These are phyloP conservation scores for Rhodotorula sp. DNA, from an alignment of 1,284 basidiomycete species.

Conservation along the genomic window DNA sequence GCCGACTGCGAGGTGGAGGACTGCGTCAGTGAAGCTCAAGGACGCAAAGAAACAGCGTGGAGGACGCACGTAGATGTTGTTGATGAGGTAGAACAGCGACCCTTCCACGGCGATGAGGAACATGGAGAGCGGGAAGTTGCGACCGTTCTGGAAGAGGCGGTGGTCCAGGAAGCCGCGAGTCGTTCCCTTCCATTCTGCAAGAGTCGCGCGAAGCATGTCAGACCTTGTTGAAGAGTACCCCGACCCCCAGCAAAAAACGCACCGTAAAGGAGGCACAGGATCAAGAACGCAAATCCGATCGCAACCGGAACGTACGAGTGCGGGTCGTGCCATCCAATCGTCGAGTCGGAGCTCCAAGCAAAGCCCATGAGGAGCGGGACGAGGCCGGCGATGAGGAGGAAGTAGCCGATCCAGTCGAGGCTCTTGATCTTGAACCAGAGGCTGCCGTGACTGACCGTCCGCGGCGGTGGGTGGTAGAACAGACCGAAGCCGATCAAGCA, in stretches of 20 bases:
- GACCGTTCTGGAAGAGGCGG: constrained; percentile 21
- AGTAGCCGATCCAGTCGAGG: constrained; percentile 21
- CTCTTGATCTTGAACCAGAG: constrained; percentile 1
- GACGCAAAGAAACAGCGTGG: too few relatives aligned
- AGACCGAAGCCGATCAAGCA: constrained; percentile 11
- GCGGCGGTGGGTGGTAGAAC: constrained; percentile 23
- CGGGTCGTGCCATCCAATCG: constrained; percentile 7
- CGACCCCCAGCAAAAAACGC: background rate
- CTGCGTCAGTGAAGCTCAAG: background rate
- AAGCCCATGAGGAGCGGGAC: constrained; percentile 24
- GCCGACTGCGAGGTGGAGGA: background rate
- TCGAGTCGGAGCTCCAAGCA: constrained; percentile 12
- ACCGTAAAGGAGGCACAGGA: constrained; percentile 14
- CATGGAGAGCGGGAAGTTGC: constrained; percentile 25
- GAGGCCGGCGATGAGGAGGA: constrained; percentile 11
- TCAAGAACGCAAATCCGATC: constrained; percentile 11
- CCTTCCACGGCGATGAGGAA: constrained; percentile 27
- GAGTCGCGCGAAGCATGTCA: too few relatives aligned
- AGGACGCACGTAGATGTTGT: constrained; percentile 22
- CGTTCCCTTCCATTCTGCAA: constrained; percentile 27
- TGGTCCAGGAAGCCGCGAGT: constrained; percentile 28
- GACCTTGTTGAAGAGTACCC: background rate
- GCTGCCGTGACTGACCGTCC: background rate
- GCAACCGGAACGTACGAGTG: constrained; percentile 17
- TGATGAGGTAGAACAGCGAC: constrained; percentile 25